Evolutionary conservation across 176 grass and related monocot genomes (phyloP), one percentile per base, ranked within the genome.

Genomic region (Carex pumila): DNA sequence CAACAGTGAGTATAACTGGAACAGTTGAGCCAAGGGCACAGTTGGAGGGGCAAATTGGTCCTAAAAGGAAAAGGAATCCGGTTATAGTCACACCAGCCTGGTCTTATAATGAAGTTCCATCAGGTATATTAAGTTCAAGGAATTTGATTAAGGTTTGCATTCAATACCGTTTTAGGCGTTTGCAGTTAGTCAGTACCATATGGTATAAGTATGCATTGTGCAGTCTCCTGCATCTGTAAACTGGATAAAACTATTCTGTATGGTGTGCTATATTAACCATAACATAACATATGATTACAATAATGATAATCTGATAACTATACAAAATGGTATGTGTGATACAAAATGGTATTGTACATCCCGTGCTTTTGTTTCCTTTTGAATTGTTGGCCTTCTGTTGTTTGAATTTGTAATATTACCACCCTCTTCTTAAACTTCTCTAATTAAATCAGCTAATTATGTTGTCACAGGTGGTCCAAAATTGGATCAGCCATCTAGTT

Each of bases 31-130:
- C 66, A 82, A 80, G 49, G 37, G 47, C 47, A 78, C 43, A 70
- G 74, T 65, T 74, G 41, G 91, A 93, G 76, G 76, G 41, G 41
- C 87, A 93, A 80, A 59, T 85, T 93, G 86, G 83, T 18, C 86
- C 90, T 80, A 98, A 98, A 87, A 93, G 89, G 89, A 98, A 95
- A 66, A 91, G 88, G 83, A 95, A 89, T 59, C 92, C 95, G 87
- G 87, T 95, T 52, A 90, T 98, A 82, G 92, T 95, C 89, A 95
- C 91, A 82, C 92, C 95, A 45, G 95, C 95, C 43, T 98, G 95
- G 95, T 95, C 87, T 86, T 98, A 93, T 56, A 91, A 85, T 89
- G 95, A 98, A 86, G 86, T 87, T 83, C 83, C 82, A 63, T 79
- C 79, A 82, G 87, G 95, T 98, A 94, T 83, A 72, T 85, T 65